A percentile compares a stretch with the other conserved stretches of the same genome.
Evolutionary conservation across 1,284 basidiomycete species (phyloP).

Genomic region (Macrocystidia cucumis): DNA sequence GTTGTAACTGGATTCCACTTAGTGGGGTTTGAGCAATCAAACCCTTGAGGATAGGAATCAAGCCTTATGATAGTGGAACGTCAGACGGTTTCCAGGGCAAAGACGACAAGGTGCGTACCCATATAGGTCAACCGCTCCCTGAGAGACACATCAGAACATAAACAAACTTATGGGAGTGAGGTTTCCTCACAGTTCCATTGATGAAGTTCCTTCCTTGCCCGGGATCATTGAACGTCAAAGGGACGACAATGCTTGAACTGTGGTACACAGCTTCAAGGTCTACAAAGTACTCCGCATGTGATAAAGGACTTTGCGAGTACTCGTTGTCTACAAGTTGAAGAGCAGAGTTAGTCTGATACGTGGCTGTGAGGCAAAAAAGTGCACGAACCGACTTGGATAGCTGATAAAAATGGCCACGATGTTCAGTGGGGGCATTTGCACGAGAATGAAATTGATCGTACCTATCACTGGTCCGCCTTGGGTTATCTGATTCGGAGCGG

Average conservation of each 20-base stretch:
- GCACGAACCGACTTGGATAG: slow-evolving; percentile 60
- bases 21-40: slow-evolving; percentile 63
- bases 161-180: background rate
- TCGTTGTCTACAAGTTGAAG: slow-evolving; percentile 58
- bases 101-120: slow-evolving; percentile 22
- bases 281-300: slow-evolving; percentile 56
- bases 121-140: slow-evolving; percentile 43
- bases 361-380: background rate
- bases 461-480: slow-evolving; percentile 71
- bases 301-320: slow-evolving; percentile 42
- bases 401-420: slow-evolving; percentile 20
- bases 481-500: slow-evolving; percentile 59
- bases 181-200: slow-evolving; percentile 46
- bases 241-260: slow-evolving; percentile 53
- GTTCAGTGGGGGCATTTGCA: background rate
- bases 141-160: slow-evolving; percentile 1
- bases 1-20: slow-evolving; percentile 50
- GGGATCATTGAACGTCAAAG: slow-evolving; percentile 69
- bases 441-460: slow-evolving; percentile 17
- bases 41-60: slow-evolving; percentile 66
- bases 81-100: background rate
- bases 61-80: slow-evolving; percentile 20
- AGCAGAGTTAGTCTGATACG: slow-evolving; percentile 5
- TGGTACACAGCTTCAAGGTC: slow-evolving; percentile 53
- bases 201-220: slow-evolving; percentile 55